Evolutionary conservation across 768 basidiomycete species (phyloP).

Genomic region (Kwoniella dendrophila): DNA sequence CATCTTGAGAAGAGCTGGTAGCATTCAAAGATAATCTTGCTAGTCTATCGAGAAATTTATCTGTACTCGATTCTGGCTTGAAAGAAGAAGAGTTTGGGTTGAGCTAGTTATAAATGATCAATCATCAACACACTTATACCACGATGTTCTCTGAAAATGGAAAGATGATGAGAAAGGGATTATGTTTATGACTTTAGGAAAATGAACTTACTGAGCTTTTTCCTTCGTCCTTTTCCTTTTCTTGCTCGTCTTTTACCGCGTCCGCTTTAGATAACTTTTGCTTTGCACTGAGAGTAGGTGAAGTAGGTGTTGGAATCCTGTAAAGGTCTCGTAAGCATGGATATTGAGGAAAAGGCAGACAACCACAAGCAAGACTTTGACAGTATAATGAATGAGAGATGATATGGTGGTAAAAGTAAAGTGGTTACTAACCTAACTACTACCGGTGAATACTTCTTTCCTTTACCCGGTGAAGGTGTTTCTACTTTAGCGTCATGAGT

Average conservation of each 20-base stretch:
- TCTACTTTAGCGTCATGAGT: neutral
- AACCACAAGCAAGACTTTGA: neutral
- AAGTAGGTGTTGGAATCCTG: conserved; percentile 6
- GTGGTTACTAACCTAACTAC: neutral
- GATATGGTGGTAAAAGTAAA: neutral
- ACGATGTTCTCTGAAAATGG: neutral
- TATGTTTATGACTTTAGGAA: neutral
- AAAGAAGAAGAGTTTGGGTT: conserved; percentile 17
- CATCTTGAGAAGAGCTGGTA: neutral
- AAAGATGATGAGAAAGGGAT: neutral
- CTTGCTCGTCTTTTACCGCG: neutral
- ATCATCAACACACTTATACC: neutral
- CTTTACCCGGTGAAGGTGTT: neutral
- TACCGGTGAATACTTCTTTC: neutral
- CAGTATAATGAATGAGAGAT: neutral
- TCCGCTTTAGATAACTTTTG: neutral
- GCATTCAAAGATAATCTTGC: neutral
- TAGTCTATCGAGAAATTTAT: neutral
- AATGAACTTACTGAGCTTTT: conserved; percentile 6
- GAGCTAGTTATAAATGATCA: conserved; percentile 2
- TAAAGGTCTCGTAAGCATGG: neutral
- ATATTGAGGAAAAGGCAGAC: neutral
- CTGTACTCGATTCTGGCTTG: neutral
- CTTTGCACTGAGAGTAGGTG: neutral
- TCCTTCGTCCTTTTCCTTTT: neutral